A percentile compares a stretch with the other conserved stretches of the same genome.
These are phyloP conservation scores for Pichia cephalocereana DNA, from an alignment of 805 yeast genomes.

Conservation along the genomic window DNA sequence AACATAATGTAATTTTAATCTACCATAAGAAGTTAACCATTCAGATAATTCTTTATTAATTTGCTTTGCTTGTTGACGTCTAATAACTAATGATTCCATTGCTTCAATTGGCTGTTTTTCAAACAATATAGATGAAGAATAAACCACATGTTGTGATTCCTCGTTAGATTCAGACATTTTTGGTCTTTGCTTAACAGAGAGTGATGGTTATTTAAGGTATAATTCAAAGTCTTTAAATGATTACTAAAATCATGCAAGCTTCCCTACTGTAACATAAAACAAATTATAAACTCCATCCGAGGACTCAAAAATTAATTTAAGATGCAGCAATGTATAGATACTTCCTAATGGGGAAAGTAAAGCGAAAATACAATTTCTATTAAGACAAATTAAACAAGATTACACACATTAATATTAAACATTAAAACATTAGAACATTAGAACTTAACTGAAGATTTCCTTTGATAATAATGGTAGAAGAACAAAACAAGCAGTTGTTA, in stretches of 20 bases:
- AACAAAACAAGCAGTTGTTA: constrained; percentile 66
- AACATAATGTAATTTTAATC: constrained; percentile 38
- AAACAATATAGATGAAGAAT: constrained; percentile 27
- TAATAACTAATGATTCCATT: constrained; percentile 47
- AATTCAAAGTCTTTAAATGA: too few relatives aligned
- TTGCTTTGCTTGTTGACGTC: constrained; percentile 44
- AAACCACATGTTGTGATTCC: constrained; percentile 18
- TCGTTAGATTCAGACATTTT: not conserved
- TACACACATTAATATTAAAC: not conserved
- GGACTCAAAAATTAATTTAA: too few relatives aligned
- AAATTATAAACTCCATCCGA: too few relatives aligned
- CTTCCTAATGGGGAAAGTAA: not conserved
- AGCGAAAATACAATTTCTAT: too few relatives aligned
- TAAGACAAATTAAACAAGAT: too few relatives aligned
- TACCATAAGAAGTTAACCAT: constrained; percentile 48
- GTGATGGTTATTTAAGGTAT: not conserved
- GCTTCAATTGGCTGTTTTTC: constrained; percentile 48
- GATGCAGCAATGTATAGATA: too few relatives aligned
- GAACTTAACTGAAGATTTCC: constrained; percentile 18
- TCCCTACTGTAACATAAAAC: too few relatives aligned
- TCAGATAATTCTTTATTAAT: constrained; percentile 53
- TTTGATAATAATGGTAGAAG: constrained; percentile 63
- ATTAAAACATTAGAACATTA: not conserved
- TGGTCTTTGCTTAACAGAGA: not conserved
- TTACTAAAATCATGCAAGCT: too few relatives aligned